These are phyloP conservation scores for Powellomyces hirtus DNA, from an alignment of 192 early-diverging fungal species.

Conservation along the genomic window DNA sequence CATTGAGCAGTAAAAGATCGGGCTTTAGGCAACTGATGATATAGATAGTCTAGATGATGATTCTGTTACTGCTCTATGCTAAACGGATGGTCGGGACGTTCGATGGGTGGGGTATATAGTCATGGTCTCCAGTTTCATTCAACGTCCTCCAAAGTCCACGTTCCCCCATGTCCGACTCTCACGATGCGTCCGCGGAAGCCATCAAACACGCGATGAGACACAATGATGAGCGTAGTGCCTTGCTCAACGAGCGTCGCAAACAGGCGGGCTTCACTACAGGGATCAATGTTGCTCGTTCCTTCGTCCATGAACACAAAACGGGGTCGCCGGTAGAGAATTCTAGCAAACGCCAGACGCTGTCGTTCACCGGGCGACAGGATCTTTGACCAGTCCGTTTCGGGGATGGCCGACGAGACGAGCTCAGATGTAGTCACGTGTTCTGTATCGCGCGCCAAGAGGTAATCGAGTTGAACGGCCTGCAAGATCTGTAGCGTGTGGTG, in stretches of 20 bases:
- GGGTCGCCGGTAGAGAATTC: slow-evolving; percentile 60
- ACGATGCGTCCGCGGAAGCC: slow-evolving; percentile 15
- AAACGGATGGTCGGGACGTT: too few relatives aligned
- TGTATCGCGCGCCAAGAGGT: slow-evolving; percentile 44
- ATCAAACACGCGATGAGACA: slow-evolving; percentile 12
- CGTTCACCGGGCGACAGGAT: slow-evolving; percentile 45
- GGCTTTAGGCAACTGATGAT: too few relatives aligned
- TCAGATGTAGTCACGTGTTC: slow-evolving; percentile 20
- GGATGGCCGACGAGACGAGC: neutral
- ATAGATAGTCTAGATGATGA: too few relatives aligned
- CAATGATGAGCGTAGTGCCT: slow-evolving; percentile 56
- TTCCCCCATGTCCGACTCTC: too few relatives aligned
- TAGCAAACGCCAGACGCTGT: slow-evolving; percentile 46
- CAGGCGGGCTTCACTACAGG: slow-evolving; percentile 24
- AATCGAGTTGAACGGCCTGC: slow-evolving; percentile 71
- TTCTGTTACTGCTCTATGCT: too few relatives aligned
- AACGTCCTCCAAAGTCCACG: too few relatives aligned
- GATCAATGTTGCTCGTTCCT: slow-evolving; percentile 31
- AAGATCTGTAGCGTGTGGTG: slow-evolving; percentile 70
- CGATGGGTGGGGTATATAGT: too few relatives aligned
- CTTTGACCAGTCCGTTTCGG: slow-evolving; percentile 24
- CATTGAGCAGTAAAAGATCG: too few relatives aligned
- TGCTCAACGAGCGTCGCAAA: slow-evolving; percentile 54
- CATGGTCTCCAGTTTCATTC: too few relatives aligned
- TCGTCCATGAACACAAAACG: slow-evolving; percentile 63